Evolutionary conservation across 148 eudicot genomes (phyloP).

Genomic region (Nyssa sinensis): DNA sequence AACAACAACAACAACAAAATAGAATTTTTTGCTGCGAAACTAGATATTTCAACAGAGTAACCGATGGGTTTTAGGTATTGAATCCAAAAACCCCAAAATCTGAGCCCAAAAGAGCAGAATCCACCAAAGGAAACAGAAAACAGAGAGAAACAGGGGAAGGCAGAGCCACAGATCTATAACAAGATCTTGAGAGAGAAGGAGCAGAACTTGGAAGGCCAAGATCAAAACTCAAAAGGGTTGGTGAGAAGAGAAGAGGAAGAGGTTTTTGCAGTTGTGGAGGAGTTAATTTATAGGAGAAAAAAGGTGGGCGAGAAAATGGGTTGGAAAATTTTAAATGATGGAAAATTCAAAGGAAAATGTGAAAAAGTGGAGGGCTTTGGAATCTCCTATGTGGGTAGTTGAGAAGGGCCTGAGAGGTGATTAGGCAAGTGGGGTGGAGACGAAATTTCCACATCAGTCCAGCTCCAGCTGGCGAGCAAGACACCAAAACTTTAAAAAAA

Average conservation of each 20-base stretch:
- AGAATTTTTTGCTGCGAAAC: background rate
- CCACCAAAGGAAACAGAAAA: constrained; percentile 6
- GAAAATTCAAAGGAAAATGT: background rate
- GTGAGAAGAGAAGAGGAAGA: constrained; percentile 29
- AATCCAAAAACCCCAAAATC: constrained; percentile 8
- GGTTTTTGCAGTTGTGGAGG: constrained; percentile 23
- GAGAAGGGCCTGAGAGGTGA: background rate
- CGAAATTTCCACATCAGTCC: constrained; percentile 29
- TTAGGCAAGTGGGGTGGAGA: constrained; percentile 33
- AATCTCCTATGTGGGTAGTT: constrained; percentile 7
- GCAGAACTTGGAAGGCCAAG: constrained; percentile 8
- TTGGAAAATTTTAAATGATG: background rate
- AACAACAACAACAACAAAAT: too few species aligned
- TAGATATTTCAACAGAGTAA: background rate
- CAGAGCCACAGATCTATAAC: constrained; percentile 10
- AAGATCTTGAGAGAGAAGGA: constrained; percentile 8
- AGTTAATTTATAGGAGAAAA: constrained; percentile 27
- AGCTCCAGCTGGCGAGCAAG: constrained; percentile 33
- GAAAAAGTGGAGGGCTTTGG: constrained; percentile 10
- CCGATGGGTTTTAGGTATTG: background rate
- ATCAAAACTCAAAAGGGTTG: constrained; percentile 7
- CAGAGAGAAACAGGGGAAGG: constrained; percentile 13
- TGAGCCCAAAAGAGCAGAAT: constrained; percentile 2
- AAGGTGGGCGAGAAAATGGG: constrained; percentile 2
- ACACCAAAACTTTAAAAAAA: background rate